Percentiles rank a stretch among this genome's conserved stretches.
Evolutionary conservation across 306 rosid genomes (phyloP).

Genomic region (Gastrolobium villosum): DNA sequence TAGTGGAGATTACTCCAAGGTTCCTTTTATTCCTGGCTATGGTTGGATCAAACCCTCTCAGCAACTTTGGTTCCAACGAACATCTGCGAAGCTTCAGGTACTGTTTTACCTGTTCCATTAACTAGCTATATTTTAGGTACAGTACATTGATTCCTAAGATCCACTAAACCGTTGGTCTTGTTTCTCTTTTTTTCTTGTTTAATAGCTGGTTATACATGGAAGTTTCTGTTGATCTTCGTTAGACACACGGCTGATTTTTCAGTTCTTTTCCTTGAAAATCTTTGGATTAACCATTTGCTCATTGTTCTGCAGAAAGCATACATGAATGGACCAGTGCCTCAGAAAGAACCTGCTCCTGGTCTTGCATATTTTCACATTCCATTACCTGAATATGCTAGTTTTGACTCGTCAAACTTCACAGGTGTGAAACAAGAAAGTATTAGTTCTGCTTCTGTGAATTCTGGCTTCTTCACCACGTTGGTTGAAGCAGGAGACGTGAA

Average conservation of each 20-base stretch:
- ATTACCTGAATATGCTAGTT: slow-evolving; percentile 72
- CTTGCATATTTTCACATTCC: slow-evolving; percentile 87
- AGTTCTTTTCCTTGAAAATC: not conserved
- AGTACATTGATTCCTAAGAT: not conserved
- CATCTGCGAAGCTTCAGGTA: slow-evolving; percentile 77
- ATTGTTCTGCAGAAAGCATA: slow-evolving; percentile 66
- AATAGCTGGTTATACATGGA: not conserved
- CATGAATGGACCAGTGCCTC: slow-evolving; percentile 62
- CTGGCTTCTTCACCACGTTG: slow-evolving; percentile 84
- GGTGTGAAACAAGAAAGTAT: slow-evolving; percentile 77
- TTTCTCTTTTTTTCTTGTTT: slow-evolving; percentile 17
- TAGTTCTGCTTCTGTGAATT: slow-evolving; percentile 79
- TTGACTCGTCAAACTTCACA: slow-evolving; percentile 73
- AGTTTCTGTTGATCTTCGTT: not conserved
- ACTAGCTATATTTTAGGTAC: not conserved
- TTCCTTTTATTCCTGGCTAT: slow-evolving; percentile 70
- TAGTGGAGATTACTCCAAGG: slow-evolving; percentile 85
- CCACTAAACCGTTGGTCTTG: not conserved
- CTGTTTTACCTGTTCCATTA: slow-evolving; percentile 23
- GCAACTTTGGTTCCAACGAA: slow-evolving; percentile 77
- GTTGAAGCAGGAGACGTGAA: slow-evolving; percentile 83
- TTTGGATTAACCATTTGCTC: slow-evolving; percentile 10
- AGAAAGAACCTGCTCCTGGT: slow-evolving; percentile 77
- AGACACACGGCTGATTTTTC: slow-evolving; percentile 22
- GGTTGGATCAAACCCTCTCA: slow-evolving; percentile 94